phyloP scores from a whole-genome alignment of 2,329 filamentous ascomycete genomes.

The Hymenoscyphus linearis region DNA sequence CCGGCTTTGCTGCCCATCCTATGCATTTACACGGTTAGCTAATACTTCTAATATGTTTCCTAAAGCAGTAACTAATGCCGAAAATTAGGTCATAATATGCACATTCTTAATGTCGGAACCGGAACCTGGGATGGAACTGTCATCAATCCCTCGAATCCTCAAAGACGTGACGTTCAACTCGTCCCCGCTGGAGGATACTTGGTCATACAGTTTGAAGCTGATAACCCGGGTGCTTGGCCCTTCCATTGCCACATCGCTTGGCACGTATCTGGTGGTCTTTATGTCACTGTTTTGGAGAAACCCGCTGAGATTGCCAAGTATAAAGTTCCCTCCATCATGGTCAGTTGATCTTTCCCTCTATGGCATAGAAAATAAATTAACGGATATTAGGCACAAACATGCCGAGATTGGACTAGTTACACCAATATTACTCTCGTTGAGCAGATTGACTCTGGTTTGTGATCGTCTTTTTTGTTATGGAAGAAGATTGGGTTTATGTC shows the following conservation, averaged over 20 bases:
- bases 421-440: constrained; percentile 10
- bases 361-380: neutral
- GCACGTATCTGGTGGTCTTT: constrained; percentile 40
- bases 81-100: constrained; percentile 58
- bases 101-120: constrained; percentile 50
- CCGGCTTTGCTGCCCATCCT: constrained; percentile 48
- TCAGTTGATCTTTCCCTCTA: neutral
- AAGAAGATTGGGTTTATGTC: neutral
- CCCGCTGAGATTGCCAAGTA: constrained; percentile 34
- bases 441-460: constrained; percentile 31
- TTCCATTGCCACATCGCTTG: constrained; percentile 46
- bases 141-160: constrained; percentile 42
- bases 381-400: constrained; percentile 40
- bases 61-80: neutral
- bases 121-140: constrained; percentile 29
- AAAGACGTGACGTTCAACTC: constrained; percentile 47
- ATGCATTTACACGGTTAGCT: constrained; percentile 54
- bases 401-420: constrained; percentile 44
- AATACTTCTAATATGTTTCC: neutral
- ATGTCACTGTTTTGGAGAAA: constrained; percentile 34
- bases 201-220: constrained; percentile 41
- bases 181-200: constrained; percentile 39
- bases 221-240: constrained; percentile 50
- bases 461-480: neutral
- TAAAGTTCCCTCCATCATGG: neutral